These are phyloP conservation scores for Solanum okadae DNA, from an alignment of 257 asterid genomes.

Conservation along the genomic window DNA sequence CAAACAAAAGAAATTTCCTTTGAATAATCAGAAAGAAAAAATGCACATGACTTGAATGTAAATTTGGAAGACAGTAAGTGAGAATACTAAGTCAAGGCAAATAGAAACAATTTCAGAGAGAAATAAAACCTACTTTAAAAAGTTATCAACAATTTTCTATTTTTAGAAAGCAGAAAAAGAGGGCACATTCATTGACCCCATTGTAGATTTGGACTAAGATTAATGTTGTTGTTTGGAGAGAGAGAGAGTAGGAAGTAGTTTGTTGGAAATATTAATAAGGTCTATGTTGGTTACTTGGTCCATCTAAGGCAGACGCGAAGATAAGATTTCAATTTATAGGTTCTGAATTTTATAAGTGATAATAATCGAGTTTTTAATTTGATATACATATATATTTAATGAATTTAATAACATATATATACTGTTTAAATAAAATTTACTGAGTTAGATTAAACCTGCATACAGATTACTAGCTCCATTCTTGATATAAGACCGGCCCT, in stretches of 20 bases:
- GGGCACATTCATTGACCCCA: neutral
- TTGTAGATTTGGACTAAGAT: neutral
- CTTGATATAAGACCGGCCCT: neutral
- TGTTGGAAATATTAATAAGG: neutral
- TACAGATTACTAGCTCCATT: no score
- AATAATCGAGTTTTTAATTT: fast-evolving
- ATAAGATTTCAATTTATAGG: no score
- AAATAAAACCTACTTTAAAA: neutral
- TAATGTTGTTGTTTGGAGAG: neutral
- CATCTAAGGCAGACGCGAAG: neutral
- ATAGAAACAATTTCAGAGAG: neutral
- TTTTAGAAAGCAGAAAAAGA: constrained; percentile 11
- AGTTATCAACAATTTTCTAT: constrained; percentile 9
- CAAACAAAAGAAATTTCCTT: neutral
- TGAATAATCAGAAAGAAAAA: neutral
- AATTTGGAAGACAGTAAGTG: neutral
- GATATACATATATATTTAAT: no score
- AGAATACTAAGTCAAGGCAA: neutral
- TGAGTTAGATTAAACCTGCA: fast-evolving
- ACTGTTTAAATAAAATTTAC: no score
- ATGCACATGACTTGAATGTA: neutral
- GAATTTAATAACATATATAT: no score
- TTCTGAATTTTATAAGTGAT: no score
- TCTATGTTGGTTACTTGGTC: neutral
- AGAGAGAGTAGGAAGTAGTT: neutral